Base-by-base conservation (phyloP, 2,329 filamentous ascomycete genomes). In the Diatrype stigma region DNA sequence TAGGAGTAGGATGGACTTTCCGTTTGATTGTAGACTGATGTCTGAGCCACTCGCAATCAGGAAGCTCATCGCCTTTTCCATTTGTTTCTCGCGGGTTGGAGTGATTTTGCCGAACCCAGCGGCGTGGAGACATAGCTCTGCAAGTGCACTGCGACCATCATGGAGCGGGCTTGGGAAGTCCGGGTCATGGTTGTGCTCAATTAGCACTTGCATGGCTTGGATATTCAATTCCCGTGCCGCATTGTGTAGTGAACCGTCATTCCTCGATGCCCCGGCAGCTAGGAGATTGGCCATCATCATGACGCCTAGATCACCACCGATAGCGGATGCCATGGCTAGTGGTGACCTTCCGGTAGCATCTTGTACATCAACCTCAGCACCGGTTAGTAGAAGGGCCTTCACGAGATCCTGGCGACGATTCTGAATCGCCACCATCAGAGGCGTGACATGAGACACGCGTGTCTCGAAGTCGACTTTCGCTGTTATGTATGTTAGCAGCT, bases 201-300 rank as follows among this genome's bases (percentile, higher is more conserved):
- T 67, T 2, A 89, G 70, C 2, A 82, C 70, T 46, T 74, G 72
- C 54, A 85, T 78, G 1, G 77, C 78, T 12, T 76, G 67, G 0
- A 84, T 56, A 55, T 86, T 81, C 19, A 87, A 71, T 45, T 79
- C 75, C 12, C 80, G 73, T 0, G 84, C 79, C 3, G 84, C 81
- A 53, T 86, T 84, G 59, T 88, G 85, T 3, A 89, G 70, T 1
- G 82, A 86, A 0, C 84, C 84, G 52, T 89, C 85, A 51, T 87
- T 82, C 40, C 72, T 74, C 2, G 78, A 75, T 1, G 81, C 79
- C 19, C 80, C 78, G 0, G 79, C 77, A 0, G 75, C 75, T 5
- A 85, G 70, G 1, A 87, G 65, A 47, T 73, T 75, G 2, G 72
- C 69, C 76, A 82, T 77, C 66, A 83, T 78, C 10, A 73, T 69